These are phyloP conservation scores for Podila horticola DNA, from an alignment of 192 early-diverging fungal species.

Conservation along the genomic window DNA sequence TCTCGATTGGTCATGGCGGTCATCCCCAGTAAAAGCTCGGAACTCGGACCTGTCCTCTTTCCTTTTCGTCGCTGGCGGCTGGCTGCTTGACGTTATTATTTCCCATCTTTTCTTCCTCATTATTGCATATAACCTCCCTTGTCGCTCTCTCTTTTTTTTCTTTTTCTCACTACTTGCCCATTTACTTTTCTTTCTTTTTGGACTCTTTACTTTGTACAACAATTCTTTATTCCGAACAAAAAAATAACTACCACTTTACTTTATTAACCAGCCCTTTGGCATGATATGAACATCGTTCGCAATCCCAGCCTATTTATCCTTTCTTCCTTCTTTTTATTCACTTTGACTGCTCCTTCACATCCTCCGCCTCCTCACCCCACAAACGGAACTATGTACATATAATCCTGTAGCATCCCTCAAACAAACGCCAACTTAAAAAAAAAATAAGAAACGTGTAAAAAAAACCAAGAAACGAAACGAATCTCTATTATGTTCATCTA, in stretches of 20 bases:
- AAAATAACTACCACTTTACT: too few relatives aligned
- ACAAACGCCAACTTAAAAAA: background rate
- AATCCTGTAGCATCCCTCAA: slow-evolving; percentile 6
- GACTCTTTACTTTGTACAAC: slow-evolving; percentile 3
- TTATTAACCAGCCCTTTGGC: too few relatives aligned
- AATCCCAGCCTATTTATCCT: background rate
- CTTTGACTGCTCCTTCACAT: background rate
- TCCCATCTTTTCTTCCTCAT: background rate
- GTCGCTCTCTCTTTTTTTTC: background rate
- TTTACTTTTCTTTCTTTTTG: background rate
- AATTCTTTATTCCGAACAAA: background rate
- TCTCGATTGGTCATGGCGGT: slow-evolving; percentile 19
- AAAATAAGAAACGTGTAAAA: background rate
- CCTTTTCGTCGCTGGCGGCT: background rate
- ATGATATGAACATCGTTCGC: too few relatives aligned
- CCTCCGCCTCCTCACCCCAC: background rate
- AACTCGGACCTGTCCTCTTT: background rate
- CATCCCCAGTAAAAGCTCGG: slow-evolving; percentile 24
- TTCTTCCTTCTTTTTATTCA: slow-evolving; percentile 1
- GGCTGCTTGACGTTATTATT: background rate
- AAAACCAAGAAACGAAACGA: background rate
- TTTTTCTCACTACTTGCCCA: background rate
- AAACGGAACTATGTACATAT: slow-evolving; percentile 9
- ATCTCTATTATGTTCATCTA: background rate
- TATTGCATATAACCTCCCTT: background rate